Evolutionary conservation across 176 grass and related monocot genomes (phyloP).

Genomic region (Pharus latifolius): DNA sequence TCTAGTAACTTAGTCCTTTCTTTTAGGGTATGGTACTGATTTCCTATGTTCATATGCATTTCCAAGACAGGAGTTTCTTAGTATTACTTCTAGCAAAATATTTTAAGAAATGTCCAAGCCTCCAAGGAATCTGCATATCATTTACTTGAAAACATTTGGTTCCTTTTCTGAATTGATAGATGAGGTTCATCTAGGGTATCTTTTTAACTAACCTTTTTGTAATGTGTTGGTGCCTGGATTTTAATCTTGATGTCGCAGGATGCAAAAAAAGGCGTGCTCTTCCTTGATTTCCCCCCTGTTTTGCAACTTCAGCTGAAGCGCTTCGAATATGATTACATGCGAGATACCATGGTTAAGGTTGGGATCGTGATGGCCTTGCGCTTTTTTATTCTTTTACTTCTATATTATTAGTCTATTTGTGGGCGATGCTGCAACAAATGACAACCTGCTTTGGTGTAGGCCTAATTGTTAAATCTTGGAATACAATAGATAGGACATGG

Average conservation of each 20-base stretch:
- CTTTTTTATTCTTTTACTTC: background rate
- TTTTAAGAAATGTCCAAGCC: too few relatives aligned
- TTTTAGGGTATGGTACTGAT: too few relatives aligned
- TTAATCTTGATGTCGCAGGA: constrained; percentile 44
- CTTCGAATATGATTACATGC: constrained; percentile 85
- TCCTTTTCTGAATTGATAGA: background rate
- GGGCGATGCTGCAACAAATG: background rate
- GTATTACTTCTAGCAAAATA: too few relatives aligned
- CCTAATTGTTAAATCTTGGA: background rate
- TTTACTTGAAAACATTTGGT: background rate
- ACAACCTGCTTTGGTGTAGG: background rate
- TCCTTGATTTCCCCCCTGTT: constrained; percentile 83
- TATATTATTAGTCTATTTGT: background rate
- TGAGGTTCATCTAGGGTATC: background rate
- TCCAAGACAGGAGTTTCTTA: too few relatives aligned
- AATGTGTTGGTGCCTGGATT: constrained; percentile 12
- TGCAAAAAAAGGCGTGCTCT: constrained; percentile 85
- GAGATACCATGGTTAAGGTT: constrained; percentile 91
- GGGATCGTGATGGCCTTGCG: constrained; percentile 4
- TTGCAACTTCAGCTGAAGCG: constrained; percentile 95
- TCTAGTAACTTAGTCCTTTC: too few relatives aligned
- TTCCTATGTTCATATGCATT: too few relatives aligned
- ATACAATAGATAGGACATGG: too few relatives aligned
- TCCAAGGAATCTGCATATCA: background rate
- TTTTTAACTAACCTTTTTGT: constrained; percentile 12